Evolutionary conservation across 139 green algal genomes (phyloP), one percentile per base, ranked within the genome.

Genomic region (Chlorella vulgaris): DNA sequence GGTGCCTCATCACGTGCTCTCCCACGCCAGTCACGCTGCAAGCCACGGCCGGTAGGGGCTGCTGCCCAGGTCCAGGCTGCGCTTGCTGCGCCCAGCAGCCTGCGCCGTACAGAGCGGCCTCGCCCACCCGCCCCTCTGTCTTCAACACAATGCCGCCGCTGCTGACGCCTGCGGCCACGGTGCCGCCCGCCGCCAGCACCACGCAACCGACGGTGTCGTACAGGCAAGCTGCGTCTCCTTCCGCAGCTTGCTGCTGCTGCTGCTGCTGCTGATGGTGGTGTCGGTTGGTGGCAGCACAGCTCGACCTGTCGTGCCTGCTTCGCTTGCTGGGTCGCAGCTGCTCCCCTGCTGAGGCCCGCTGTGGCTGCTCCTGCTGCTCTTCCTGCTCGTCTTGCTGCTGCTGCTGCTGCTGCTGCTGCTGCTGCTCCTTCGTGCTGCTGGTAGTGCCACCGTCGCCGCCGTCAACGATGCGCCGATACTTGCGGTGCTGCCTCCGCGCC

Each of bases 121-220:
- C 94, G 0, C 94, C 94, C 7, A 98, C 87, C 2, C 94, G 81
- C 1, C 94, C 94, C 0, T 84, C 67, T 33, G 69, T 36, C 81
- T 98, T 98, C 80, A 98, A 71, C 0, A 90, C 91, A 58, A 98
- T 94, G 67, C 94, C 94, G 4, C 94, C 94, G 35, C 88, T 94
- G 19, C 92, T 97, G 29, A 98, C 94, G 0, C 90, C 94, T 4
- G 91, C 82, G 7, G 91, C 91, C 40, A 93, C 73, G 21, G 35
- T 38, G 5, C 94, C 92, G 38, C 15, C 18, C 2, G 78, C 53
- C 21, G 94, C 89, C 3, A 96, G 86, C 13, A 90, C 86, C 29
- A 96, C 58, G 3, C 83, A 88, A 1, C 93, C 93, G 0, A 96
- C 93, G 19, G 93, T 96, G 82, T 96, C 92, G 19, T 84, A 81